A percentile compares a stretch with the other conserved stretches of the same genome.
These are phyloP conservation scores for Sclerotinia spermophila DNA, from an alignment of 2,329 filamentous ascomycete species.

Conservation along the genomic window DNA sequence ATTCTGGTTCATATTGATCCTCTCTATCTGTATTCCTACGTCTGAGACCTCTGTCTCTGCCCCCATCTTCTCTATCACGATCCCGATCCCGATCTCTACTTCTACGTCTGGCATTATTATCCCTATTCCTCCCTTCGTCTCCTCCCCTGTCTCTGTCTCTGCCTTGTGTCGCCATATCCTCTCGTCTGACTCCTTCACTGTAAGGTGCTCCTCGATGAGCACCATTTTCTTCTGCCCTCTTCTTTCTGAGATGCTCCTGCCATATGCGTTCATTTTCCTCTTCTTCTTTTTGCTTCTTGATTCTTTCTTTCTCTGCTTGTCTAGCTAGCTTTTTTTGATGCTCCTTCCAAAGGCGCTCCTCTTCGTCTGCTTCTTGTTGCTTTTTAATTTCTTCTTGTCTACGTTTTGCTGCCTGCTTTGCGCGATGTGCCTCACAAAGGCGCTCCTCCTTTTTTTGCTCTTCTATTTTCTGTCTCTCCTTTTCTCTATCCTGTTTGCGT, in stretches of 20 bases:
- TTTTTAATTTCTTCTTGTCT: neutral
- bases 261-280: neutral
- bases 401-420: no score
- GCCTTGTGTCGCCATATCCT: no score
- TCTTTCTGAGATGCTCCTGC: neutral
- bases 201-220: no score
- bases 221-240: neutral
- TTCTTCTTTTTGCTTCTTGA: neutral
- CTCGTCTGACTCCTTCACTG: no score
- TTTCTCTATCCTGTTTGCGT: no score
- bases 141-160: no score
- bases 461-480: no score
- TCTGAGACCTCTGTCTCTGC: neutral
- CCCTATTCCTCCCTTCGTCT: neutral
- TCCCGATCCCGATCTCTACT: neutral
- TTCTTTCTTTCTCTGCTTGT: neutral
- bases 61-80: neutral
- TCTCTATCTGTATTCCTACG: neutral
- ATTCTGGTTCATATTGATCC: neutral
- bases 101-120: accelerated
- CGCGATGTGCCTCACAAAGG: no score
- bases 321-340: neutral
- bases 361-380: neutral
- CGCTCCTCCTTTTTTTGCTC: no score
- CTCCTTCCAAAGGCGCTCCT: no score